Evolutionary conservation across 345 rosid species (phyloP).

Genomic region (Salix koriyanagi): DNA sequence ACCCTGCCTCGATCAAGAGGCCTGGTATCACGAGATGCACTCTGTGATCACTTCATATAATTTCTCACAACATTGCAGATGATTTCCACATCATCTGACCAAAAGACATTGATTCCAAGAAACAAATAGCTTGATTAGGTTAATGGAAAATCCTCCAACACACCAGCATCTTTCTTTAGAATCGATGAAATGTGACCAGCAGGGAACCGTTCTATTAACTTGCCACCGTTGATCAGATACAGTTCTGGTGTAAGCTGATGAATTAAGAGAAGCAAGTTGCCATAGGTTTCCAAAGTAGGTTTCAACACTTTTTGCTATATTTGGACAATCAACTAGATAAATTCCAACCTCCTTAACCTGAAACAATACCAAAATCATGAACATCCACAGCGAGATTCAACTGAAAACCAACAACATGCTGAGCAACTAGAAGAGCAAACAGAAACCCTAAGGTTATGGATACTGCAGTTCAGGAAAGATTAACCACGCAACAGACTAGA

Average conservation of each 20-base stretch:
- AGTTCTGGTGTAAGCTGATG: constrained; percentile 44
- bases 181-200: constrained; percentile 80
- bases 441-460: too few relatives aligned
- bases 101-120: neutral
- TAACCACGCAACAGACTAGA: neutral
- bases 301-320: constrained; percentile 50
- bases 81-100: neutral
- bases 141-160: constrained; percentile 6
- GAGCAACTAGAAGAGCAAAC: neutral
- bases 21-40: neutral
- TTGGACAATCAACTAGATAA: constrained; percentile 64
- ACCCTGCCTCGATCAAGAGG: neutral
- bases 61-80: neutral
- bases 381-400: too few relatives aligned
- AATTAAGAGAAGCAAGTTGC: constrained; percentile 56
- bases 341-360: constrained; percentile 87
- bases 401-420: neutral
- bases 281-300: constrained; percentile 61
- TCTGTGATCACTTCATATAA: neutral
- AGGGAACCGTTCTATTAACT: constrained; percentile 68
- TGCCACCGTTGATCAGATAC: constrained; percentile 71
- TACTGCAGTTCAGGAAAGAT: neutral
- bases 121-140: neutral
- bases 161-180: constrained; percentile 54
- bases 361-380: constrained; percentile 12